phyloP scores from a whole-genome alignment of 345 rosid genomes.

The Eucalyptus marginata region DNA sequence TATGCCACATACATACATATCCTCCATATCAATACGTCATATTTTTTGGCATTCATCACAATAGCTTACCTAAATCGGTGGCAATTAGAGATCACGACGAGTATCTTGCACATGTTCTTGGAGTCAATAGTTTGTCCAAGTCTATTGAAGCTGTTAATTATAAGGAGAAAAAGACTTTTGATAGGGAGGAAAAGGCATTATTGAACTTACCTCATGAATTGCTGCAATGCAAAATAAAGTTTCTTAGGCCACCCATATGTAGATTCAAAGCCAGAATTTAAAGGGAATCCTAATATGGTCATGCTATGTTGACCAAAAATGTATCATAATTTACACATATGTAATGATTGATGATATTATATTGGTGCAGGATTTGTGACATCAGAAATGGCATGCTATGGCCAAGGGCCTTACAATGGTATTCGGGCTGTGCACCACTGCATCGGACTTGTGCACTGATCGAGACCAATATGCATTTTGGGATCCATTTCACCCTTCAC shows the following conservation, averaged over 20 bases:
- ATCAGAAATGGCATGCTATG: conserved; percentile 70
- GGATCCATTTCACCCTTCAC: conserved; percentile 81
- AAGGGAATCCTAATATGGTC: neutral
- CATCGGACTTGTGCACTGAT: conserved; percentile 62
- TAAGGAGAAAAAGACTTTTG: neutral
- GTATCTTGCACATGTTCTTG: too few relatives aligned
- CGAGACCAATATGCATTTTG: conserved; percentile 59
- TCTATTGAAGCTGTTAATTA: neutral
- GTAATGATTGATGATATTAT: neutral
- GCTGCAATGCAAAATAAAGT: neutral
- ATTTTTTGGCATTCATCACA: neutral
- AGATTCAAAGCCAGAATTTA: neutral
- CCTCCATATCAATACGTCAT: neutral
- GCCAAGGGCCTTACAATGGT: conserved; percentile 80
- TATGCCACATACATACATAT: too few relatives aligned
- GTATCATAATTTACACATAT: neutral
- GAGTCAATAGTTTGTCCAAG: too few relatives aligned
- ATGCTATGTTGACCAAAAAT: neutral
- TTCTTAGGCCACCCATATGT: neutral
- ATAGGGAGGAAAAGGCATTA: neutral
- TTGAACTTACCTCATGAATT: neutral
- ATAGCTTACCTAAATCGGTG: neutral
- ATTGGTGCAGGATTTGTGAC: conserved; percentile 50
- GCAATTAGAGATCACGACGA: too few relatives aligned
- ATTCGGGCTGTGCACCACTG: conserved; percentile 60